Conservation (phyloP, 495 filamentous ascomycete genomes). For the Hypoxylon lenormandii region DNA sequence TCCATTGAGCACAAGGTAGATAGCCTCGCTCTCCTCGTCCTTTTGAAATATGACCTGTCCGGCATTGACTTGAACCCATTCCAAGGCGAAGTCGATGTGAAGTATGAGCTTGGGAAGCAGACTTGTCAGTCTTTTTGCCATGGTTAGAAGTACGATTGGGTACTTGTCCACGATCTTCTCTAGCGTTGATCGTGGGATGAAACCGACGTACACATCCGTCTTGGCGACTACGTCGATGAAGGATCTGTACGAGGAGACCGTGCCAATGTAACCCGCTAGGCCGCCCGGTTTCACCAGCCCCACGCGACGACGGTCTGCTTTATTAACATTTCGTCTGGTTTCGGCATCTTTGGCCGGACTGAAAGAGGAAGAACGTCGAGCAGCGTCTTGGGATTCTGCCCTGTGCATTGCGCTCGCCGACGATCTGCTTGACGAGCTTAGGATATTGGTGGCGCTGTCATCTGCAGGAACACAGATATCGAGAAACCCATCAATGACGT, state of each 20-base stretch:
- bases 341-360: conserved; percentile 35
- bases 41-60: conserved; percentile 95
- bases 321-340: conserved; percentile 36
- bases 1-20: conserved; percentile 96
- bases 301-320: conserved; percentile 68
- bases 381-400: conserved; percentile 46
- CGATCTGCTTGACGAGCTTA: conserved; percentile 51
- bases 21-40: conserved; percentile 95
- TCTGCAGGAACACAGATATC: conserved; percentile 76
- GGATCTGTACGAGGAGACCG: conserved; percentile 91
- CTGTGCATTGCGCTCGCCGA: conserved; percentile 54
- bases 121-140: conserved; percentile 92
- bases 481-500: conserved; percentile 96
- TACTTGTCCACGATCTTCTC: conserved; percentile 92
- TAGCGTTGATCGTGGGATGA: conserved; percentile 84
- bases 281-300: conserved; percentile 95
- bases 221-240: conserved; percentile 97
- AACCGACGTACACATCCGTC: conserved; percentile 98
- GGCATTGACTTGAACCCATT: conserved; percentile 96
- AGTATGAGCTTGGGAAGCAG: conserved; percentile 90
- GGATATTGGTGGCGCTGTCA: conserved; percentile 52
- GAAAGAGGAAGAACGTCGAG: conserved; percentile 40
- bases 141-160: conserved; percentile 89
- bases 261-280: conserved; percentile 92
- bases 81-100: conserved; percentile 96